Evolutionary conservation across 2,329 filamentous ascomycete species (phyloP).

Genomic region (Fusarium sambucinum): DNA sequence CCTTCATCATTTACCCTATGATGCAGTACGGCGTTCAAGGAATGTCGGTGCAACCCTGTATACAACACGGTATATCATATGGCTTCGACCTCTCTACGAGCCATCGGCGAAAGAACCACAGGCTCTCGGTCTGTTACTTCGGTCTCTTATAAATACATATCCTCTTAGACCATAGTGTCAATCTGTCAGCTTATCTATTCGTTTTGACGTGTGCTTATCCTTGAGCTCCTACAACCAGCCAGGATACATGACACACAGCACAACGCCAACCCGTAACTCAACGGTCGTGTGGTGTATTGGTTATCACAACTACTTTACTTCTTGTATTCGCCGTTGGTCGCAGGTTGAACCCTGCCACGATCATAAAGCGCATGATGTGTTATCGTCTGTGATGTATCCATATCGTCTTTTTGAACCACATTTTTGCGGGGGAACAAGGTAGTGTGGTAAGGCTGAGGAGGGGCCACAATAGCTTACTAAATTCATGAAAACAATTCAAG

Average conservation of each 20-base stretch:
- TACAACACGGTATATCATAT: neutral
- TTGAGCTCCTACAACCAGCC: too few relatives aligned
- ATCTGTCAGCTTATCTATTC: neutral
- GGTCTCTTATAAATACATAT: neutral
- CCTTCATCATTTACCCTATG: neutral
- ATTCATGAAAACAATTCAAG: neutral
- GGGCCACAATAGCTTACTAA: neutral
- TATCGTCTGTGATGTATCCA: neutral
- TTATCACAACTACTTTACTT: neutral
- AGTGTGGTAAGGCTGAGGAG: neutral
- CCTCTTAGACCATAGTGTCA: neutral
- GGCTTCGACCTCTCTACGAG: neutral
- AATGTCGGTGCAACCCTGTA: neutral
- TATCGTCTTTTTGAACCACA: neutral
- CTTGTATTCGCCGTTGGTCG: neutral
- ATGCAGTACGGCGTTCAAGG: neutral
- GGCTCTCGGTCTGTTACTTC: neutral
- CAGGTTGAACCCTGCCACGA: neutral
- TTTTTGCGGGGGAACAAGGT: neutral
- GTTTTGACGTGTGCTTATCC: neutral
- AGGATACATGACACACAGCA: neutral
- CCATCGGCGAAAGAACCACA: neutral
- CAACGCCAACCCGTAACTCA: fast-evolving
- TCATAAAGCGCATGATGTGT: neutral
- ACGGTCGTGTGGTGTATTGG: neutral